A percentile compares a stretch with the other conserved stretches of the same genome.
Conservation (phyloP, 805 yeast species). For the Candida ovalis region DNA sequence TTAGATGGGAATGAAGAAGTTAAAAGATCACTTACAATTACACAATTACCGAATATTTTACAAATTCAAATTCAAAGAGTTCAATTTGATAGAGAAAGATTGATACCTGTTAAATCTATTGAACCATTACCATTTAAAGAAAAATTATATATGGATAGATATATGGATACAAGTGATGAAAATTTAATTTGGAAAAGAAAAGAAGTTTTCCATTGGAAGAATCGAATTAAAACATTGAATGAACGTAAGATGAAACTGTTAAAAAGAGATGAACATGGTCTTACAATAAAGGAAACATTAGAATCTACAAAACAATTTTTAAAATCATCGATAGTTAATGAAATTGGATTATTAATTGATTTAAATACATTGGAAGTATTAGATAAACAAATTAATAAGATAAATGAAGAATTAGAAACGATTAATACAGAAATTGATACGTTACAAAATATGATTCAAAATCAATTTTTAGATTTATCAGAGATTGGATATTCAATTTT, state of each 20-base stretch:
- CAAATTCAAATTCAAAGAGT: slow-evolving; percentile 95
- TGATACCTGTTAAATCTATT: slow-evolving; percentile 75
- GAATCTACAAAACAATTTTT: slow-evolving; percentile 56
- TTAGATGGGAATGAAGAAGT: slow-evolving; percentile 73
- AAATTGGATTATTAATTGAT: slow-evolving; percentile 35
- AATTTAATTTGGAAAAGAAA: slow-evolving; percentile 49
- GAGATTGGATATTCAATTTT: slow-evolving; percentile 75
- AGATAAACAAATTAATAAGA: slow-evolving; percentile 39
- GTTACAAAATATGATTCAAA: slow-evolving; percentile 47
- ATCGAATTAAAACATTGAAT: slow-evolving; percentile 42
- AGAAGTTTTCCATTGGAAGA: slow-evolving; percentile 62
- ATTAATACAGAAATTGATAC: slow-evolving; percentile 37
- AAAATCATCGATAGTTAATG: slow-evolving; percentile 36
- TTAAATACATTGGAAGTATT: slow-evolving; percentile 47
- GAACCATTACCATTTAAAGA: slow-evolving; percentile 82
- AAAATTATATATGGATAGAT: slow-evolving; percentile 79
- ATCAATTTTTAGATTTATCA: slow-evolving; percentile 60
- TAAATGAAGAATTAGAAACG: slow-evolving; percentile 42
- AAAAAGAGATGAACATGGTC: slow-evolving; percentile 45
- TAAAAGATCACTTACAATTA: slow-evolving; percentile 67
- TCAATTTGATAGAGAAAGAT: slow-evolving; percentile 70
- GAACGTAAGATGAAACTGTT: slow-evolving; percentile 40
- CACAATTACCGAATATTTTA: slow-evolving; percentile 70
- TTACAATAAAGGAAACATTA: slow-evolving; percentile 49
- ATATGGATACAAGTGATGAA: slow-evolving; percentile 64